Conservation (phyloP, 2,329 filamentous ascomycete genomes). For the Fusarium pilosicola region DNA sequence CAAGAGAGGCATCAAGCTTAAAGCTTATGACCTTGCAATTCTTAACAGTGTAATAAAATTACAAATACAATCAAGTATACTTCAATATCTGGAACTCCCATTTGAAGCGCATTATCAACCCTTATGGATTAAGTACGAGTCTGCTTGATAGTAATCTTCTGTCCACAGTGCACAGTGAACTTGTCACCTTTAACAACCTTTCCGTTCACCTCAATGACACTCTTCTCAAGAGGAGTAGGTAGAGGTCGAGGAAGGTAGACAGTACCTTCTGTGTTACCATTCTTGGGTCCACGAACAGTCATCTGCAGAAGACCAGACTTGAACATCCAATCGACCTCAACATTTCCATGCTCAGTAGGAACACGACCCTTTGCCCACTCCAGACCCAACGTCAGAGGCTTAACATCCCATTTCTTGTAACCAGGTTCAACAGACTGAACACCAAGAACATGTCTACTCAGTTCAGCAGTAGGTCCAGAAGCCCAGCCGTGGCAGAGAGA, state of each 20-base stretch:
- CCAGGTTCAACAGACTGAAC: neutral
- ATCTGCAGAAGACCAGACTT: neutral
- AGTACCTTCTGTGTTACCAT: neutral
- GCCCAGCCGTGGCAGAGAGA: conserved; percentile 1
- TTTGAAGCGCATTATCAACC: no score
- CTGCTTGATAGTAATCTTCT: neutral
- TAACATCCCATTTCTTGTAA: neutral
- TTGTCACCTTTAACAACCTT: neutral
- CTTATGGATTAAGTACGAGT: rapidly evolving
- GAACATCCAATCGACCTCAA: neutral
- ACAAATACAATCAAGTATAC: no score
- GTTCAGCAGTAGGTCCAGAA: neutral
- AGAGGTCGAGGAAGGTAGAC: neutral
- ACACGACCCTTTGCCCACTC: neutral
- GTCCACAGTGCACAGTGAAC: rapidly evolving
- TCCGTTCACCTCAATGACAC: neutral
- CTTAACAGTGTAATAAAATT: no score
- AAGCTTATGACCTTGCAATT: no score
- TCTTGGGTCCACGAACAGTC: neutral
- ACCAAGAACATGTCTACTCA: neutral
- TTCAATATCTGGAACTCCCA: no score
- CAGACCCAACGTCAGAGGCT: neutral
- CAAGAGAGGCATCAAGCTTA: no score
- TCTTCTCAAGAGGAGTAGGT: neutral
- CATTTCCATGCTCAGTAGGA: neutral